Evolutionary conservation across 192 early-diverging fungal genomes (phyloP).

Genomic region (Geranomyces variabilis): DNA sequence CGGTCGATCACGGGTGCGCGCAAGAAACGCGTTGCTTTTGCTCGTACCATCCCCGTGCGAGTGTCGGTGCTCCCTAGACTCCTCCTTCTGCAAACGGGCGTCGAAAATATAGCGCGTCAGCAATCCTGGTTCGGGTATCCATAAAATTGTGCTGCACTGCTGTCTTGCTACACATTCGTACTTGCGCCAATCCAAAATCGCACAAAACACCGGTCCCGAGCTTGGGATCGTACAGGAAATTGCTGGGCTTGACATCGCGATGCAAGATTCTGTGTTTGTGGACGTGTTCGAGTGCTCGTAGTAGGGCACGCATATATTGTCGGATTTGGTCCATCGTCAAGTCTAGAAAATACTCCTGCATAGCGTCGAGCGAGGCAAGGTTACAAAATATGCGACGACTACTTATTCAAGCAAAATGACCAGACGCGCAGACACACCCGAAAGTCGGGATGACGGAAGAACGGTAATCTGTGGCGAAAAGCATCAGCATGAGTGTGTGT

Average conservation of each 20-base stretch:
- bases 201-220: slow-evolving; percentile 77
- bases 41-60: not conserved
- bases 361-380: too few species aligned
- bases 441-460: slow-evolving; percentile 83
- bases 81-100: not conserved
- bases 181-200: slow-evolving; percentile 91
- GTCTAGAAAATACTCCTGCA: slow-evolving; percentile 64
- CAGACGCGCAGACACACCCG: slow-evolving; percentile 47
- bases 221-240: slow-evolving; percentile 85
- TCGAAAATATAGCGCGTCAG: too few species aligned
- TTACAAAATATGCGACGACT: too few species aligned
- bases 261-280: slow-evolving; percentile 80
- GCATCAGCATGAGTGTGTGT: too few species aligned
- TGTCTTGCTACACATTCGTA: too few species aligned
- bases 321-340: slow-evolving; percentile 71
- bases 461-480: slow-evolving; percentile 62
- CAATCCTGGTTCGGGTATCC: too few species aligned
- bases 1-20: slow-evolving; percentile 5
- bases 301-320: slow-evolving; percentile 74
- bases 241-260: slow-evolving; percentile 92
- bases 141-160: too few species aligned
- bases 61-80: not conserved
- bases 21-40: not conserved
- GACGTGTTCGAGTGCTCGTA: slow-evolving; percentile 71
- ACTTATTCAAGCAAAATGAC: too few species aligned